Conservation (phyloP, 768 basidiomycete genomes). For the Hygrophorus pudorinus region DNA sequence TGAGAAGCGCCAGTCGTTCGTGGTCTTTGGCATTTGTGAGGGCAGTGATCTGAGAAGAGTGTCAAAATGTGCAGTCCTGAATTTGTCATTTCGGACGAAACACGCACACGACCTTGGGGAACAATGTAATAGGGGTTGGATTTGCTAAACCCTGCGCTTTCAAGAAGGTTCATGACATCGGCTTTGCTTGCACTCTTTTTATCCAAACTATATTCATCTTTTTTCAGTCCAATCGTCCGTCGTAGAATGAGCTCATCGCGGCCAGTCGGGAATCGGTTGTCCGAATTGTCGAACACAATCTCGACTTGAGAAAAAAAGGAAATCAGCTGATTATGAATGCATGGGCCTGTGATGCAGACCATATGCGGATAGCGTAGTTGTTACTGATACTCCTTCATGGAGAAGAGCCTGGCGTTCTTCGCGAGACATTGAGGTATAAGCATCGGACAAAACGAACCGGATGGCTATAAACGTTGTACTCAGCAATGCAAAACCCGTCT, state of each 20-base stretch:
- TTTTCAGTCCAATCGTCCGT: slow-evolving; percentile 94
- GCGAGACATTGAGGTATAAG: slow-evolving; percentile 89
- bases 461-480: slow-evolving; percentile 48
- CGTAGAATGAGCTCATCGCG: slow-evolving; percentile 81
- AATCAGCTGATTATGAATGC: slow-evolving; percentile 1
- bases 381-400: slow-evolving; percentile 84
- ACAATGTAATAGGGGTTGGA: slow-evolving; percentile 99
- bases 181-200: slow-evolving; percentile 93
- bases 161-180: slow-evolving; percentile 94
- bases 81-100: neutral
- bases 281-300: slow-evolving; percentile 92
- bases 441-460: slow-evolving; percentile 95
- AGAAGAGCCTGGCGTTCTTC: slow-evolving; percentile 91
- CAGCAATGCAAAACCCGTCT: neutral
- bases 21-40: slow-evolving; percentile 96
- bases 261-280: slow-evolving; percentile 89
- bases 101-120: slow-evolving; percentile 86
- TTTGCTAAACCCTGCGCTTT: slow-evolving; percentile 94
- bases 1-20: slow-evolving; percentile 87
- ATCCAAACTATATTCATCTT: slow-evolving; percentile 97
- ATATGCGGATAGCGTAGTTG: slow-evolving; percentile 86
- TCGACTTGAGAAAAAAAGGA: slow-evolving; percentile 42
- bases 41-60: slow-evolving; percentile 65
- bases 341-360: slow-evolving; percentile 35
- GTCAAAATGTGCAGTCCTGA: slow-evolving; percentile 7